Evolutionary conservation across 306 rosid species (phyloP).

Genomic region (Dicorynia guianensis): DNA sequence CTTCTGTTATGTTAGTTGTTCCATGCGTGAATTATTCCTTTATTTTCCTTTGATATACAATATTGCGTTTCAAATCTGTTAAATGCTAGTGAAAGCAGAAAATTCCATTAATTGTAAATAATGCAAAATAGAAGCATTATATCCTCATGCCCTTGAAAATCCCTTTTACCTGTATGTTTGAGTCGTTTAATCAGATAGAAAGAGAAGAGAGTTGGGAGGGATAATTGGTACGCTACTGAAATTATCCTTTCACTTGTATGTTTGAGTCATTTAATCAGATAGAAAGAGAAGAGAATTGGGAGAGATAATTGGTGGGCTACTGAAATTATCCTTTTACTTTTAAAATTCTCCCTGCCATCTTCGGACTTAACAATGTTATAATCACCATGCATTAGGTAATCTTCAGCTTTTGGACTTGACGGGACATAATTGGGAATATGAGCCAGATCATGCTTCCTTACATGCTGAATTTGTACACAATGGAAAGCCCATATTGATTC

Average conservation of each 20-base stretch:
- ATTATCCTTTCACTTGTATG: neutral
- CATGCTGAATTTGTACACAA: conserved; percentile 49
- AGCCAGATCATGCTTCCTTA: conserved; percentile 48
- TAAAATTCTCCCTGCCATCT: neutral
- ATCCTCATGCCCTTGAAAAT: neutral
- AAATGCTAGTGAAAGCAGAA: conserved; percentile 9
- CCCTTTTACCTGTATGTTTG: neutral
- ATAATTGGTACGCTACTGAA: neutral
- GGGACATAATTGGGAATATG: conserved; percentile 65
- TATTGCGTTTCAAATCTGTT: neutral
- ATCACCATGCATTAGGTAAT: conserved; percentile 61
- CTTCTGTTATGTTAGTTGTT: neutral
- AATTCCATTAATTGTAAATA: neutral
- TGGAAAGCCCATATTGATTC: conserved; percentile 56
- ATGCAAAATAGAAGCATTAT: neutral
- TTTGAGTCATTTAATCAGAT: neutral
- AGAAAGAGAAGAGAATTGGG: neutral
- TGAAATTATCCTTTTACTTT: neutral
- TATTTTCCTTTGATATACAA: neutral
- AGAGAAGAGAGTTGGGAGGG: neutral
- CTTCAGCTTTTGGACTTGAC: conserved; percentile 72
- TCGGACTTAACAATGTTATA: conserved; percentile 22
- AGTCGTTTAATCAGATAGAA: conserved; percentile 1
- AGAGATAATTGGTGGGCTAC: neutral
- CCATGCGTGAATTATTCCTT: neutral